Conservation (phyloP, 208 protist species). For the Phytomonas francai region DNA sequence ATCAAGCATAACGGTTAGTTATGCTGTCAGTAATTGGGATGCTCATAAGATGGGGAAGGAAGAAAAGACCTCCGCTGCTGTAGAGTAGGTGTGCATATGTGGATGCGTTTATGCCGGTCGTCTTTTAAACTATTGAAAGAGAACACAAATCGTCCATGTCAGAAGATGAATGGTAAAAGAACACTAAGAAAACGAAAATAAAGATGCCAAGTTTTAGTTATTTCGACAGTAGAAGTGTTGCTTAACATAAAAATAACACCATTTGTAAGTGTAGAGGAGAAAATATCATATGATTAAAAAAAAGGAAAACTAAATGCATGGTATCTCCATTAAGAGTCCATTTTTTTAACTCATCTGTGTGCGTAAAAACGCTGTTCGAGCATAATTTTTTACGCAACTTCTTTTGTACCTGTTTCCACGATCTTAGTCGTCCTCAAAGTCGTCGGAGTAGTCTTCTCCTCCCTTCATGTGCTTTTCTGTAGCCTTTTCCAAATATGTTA, state of each 20-base stretch:
- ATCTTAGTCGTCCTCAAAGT: slow-evolving; percentile 17
- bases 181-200: not conserved
- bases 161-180: not conserved
- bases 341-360: not conserved
- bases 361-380: not conserved
- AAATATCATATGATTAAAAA: too few species aligned
- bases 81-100: not conserved
- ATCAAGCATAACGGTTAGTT: slow-evolving; percentile 4
- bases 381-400: not conserved
- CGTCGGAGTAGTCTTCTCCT: slow-evolving; percentile 16
- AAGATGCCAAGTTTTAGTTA: not conserved
- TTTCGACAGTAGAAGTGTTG: not conserved
- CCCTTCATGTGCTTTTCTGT: not conserved
- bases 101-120: not conserved
- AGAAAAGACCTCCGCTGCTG: not conserved
- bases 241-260: too few species aligned
- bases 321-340: not conserved
- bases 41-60: not conserved
- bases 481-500: slow-evolving; percentile 12
- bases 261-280: too few species aligned
- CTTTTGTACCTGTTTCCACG: not conserved
- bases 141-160: not conserved
- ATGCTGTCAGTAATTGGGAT: not conserved
- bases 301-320: not conserved
- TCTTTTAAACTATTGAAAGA: not conserved